Evolutionary conservation across 2,329 filamentous ascomycete genomes (phyloP), one percentile per base, ranked within the genome.

Genomic region (Paecilomyces variotii): DNA sequence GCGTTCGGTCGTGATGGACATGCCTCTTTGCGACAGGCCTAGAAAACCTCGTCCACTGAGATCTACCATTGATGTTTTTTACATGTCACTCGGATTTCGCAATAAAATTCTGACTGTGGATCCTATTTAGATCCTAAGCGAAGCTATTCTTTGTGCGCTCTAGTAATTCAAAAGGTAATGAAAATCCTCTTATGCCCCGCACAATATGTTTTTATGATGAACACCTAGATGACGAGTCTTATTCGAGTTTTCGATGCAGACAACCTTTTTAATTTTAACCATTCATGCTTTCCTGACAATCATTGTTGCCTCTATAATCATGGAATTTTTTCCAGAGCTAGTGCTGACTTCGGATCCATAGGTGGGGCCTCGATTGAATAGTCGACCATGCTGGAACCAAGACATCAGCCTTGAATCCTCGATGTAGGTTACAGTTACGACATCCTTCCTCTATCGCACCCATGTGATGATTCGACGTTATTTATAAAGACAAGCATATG

Each of bases 21-120:
- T 85, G 90, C 91, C 90, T 72, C 78, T 84, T 89, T 90, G 90
- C 78, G 91, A 90, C 91, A 96, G 91, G 91, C 91, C 90, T 96
- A 95, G 91, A 95, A 96, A 96, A 96, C 92, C 91, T 96, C 86
- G 91, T 90, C 91, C 89, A 93, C 91, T 96, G 91, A 96, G 79
- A 71, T 62, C 58, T 55, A 30, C 52, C 57, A 62, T 66, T 52
- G n/a, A 32, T 27, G 27, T 52, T 27, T 52, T 28, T 28, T 28
- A 28, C 25, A 25, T 56, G 24, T 49, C 45, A 28, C 27, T 45
- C 54, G 11, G 11, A 54, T 57, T 27, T 57, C 53, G 55, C 14
- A 45, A 19, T 45, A n/a, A 45, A 45, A 24, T 45, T 45, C 39
- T 45, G 39, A 45, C 39, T 45, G 39, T 45, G 39, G n/a, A 7